Evolutionary conservation across 441 rosid species (phyloP).

Genomic region (Arabidopsis hybrid): DNA sequence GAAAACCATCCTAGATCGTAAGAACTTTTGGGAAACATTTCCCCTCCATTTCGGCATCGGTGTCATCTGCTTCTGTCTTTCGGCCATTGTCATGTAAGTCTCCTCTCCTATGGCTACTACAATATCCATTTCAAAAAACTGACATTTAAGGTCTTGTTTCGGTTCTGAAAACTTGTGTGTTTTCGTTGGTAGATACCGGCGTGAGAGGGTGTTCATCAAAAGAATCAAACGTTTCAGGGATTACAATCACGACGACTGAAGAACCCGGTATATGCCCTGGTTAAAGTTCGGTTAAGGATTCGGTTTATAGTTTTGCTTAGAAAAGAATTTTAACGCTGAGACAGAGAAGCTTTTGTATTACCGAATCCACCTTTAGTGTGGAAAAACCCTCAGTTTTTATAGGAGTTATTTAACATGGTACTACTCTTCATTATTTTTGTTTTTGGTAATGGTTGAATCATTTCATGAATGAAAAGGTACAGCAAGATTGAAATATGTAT

Average conservation of each 20-base stretch:
- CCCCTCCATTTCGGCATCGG: conserved; percentile 68
- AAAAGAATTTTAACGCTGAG: not conserved
- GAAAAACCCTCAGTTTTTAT: not conserved
- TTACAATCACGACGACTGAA: conserved; percentile 45
- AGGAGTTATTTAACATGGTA: not conserved
- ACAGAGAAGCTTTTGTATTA: not conserved
- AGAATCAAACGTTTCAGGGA: conserved; percentile 64
- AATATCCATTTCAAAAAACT: not conserved
- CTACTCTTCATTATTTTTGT: not conserved
- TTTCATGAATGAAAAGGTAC: too few species aligned
- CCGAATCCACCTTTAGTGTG: not conserved
- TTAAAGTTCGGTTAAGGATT: too few species aligned
- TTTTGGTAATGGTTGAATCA: too few species aligned
- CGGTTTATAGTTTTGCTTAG: conserved; percentile 7
- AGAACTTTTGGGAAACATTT: conserved; percentile 72
- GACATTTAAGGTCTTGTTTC: not conserved
- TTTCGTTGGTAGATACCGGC: conserved; percentile 54
- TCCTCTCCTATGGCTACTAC: not conserved
- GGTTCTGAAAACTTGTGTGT: not conserved
- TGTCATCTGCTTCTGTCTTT: conserved; percentile 66
- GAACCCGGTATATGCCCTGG: not conserved
- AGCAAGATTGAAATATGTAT: too few species aligned
- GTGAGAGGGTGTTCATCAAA: conserved; percentile 70
- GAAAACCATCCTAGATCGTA: conserved; percentile 62
- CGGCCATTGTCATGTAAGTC: conserved; percentile 71